A percentile compares a stretch with the other conserved stretches of the same genome.
phyloP scores from a whole-genome alignment of 139 green algal genomes.

The Tetraselmis striata region DNA sequence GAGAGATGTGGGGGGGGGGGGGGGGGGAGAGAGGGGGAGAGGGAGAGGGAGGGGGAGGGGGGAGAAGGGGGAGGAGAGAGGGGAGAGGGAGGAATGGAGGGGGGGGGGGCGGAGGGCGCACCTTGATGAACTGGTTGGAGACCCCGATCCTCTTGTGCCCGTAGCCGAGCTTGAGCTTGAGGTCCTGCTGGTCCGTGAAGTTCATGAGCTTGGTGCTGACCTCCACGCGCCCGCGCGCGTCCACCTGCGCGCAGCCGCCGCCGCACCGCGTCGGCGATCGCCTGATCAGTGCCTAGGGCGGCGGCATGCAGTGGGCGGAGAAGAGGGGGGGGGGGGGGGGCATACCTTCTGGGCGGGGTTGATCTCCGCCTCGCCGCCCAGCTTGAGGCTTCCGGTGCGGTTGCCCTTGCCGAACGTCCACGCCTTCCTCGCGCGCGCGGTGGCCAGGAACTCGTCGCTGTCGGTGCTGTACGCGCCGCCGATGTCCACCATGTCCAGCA shows the following conservation, averaged over 20 bases:
- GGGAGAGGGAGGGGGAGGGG: no score
- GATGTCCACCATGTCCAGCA: background rate
- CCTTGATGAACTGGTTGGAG: background rate
- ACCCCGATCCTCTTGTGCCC: slow-evolving; percentile 9
- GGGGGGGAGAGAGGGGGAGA: no score
- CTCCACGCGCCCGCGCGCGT: slow-evolving; percentile 21
- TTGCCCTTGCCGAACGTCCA: background rate
- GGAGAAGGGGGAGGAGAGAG: no score
- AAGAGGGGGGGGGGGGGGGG: no score
- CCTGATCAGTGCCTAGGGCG: no score
- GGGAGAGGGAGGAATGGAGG: no score
- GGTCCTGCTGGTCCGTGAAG: slow-evolving; percentile 63
- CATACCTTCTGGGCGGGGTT: background rate
- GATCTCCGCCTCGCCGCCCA: background rate
- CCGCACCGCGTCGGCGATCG: no score
- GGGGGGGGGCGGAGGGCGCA: background rate
- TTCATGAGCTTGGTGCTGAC: slow-evolving; percentile 63
- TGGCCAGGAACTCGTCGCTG: background rate
- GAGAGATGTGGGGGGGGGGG: no score
- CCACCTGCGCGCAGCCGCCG: no score
- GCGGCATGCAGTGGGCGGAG: no score
- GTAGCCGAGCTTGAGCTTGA: slow-evolving; percentile 54
- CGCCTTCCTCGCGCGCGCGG: background rate
- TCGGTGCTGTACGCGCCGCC: background rate
- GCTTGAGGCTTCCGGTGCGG: background rate